Percentiles rank a stretch among this genome's conserved stretches.
phyloP scores from a whole-genome alignment of 805 yeast genomes.

The Debaryomyces maramus region DNA sequence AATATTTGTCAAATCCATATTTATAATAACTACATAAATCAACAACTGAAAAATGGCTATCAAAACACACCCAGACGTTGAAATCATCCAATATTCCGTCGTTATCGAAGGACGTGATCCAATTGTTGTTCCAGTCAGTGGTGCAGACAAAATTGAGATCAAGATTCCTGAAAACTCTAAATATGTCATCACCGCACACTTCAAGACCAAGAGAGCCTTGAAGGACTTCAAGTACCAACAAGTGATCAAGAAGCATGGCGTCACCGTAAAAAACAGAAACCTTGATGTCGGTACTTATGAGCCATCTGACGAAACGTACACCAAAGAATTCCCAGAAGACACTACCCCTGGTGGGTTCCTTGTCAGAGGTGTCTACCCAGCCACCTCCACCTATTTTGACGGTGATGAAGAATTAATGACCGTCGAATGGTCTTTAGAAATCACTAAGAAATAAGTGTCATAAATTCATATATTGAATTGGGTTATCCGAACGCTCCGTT shows the following conservation, averaged over 20 bases:
- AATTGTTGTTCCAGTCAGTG: conserved; percentile 26
- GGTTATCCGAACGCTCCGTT: no score
- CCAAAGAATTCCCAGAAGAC: conserved; percentile 31
- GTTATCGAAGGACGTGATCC: conserved; percentile 29
- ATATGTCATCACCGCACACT: conserved; percentile 32
- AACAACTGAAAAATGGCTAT: not conserved
- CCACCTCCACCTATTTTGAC: conserved; percentile 34
- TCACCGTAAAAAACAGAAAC: conserved; percentile 30
- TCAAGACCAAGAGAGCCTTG: conserved; percentile 29
- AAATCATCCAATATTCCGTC: conserved; percentile 30
- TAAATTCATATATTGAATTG: no score
- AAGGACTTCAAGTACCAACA: conserved; percentile 35
- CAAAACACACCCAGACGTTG: conserved; percentile 30
- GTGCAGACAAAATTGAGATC: conserved; percentile 27
- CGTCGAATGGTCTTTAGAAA: conserved; percentile 36
- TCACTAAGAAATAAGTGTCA: conserved; percentile 30
- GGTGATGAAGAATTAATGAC: conserved; percentile 28
- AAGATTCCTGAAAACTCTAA: conserved; percentile 39
- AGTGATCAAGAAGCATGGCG: conserved; percentile 35
- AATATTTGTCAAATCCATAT: no score
- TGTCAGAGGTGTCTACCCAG: conserved; percentile 33
- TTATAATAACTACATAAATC: no score
- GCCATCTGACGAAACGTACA: conserved; percentile 35
- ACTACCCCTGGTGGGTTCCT: conserved; percentile 41
- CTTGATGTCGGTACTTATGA: conserved; percentile 33